phyloP scores from a whole-genome alignment of 129 eudicot genomes.

The Helichrysum umbraculigerum region DNA sequence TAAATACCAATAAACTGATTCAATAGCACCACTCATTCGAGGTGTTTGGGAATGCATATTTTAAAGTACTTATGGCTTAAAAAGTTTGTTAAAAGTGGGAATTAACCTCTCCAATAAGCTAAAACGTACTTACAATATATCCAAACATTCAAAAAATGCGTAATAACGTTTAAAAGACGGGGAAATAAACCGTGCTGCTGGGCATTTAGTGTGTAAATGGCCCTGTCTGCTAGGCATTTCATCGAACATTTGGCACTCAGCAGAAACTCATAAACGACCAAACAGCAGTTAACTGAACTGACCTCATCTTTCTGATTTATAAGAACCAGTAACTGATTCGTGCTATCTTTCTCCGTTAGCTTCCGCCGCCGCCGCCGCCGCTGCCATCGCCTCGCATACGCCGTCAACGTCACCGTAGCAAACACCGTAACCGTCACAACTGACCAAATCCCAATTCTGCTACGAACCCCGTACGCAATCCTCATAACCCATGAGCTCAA shows the following conservation, averaged over 20 bases:
- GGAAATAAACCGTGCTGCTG: too few species aligned
- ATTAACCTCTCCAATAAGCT: background rate
- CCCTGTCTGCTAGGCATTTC: constrained; percentile 19
- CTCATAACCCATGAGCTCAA: constrained; percentile 31
- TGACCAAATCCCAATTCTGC: constrained; percentile 32
- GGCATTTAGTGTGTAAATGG: background rate
- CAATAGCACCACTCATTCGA: background rate
- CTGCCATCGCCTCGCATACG: constrained; percentile 31
- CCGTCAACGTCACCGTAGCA: background rate
- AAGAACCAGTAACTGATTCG: constrained; percentile 21
- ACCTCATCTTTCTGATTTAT: constrained; percentile 38
- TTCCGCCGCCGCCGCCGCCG: constrained; percentile 28
- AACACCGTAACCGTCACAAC: constrained; percentile 25
- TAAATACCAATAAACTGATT: too few species aligned
- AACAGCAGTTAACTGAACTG: background rate
- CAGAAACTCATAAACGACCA: background rate
- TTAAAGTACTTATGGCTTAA: background rate
- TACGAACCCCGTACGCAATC: constrained; percentile 31
- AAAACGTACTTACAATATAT: too few species aligned
- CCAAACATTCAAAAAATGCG: background rate
- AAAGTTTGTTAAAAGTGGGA: background rate
- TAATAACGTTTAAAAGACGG: too few species aligned
- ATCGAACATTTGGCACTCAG: constrained; percentile 30
- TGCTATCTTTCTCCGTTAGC: constrained; percentile 15
- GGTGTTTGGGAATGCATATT: too few species aligned